Conservation (phyloP, 495 filamentous ascomycete genomes). For the Xylaria grammica region DNA sequence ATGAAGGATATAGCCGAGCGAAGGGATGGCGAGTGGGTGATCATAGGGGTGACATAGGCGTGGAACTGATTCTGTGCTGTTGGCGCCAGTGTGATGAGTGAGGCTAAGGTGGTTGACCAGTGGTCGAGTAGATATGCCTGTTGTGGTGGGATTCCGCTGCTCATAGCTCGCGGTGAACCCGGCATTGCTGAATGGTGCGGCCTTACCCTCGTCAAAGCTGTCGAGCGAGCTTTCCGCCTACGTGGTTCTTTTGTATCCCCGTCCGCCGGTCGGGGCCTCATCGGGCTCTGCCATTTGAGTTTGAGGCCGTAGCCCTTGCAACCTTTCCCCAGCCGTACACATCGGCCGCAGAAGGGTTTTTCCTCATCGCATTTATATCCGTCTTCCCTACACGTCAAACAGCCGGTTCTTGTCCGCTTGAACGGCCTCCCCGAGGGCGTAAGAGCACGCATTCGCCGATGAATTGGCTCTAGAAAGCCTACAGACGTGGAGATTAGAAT, state of each 20-base stretch:
- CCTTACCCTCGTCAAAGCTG: background rate
- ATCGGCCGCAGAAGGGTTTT: constrained; percentile 37
- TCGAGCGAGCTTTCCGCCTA: background rate
- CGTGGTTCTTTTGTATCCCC: constrained; percentile 14
- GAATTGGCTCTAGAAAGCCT: background rate
- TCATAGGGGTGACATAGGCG: constrained; percentile 36
- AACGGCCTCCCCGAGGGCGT: constrained; percentile 27
- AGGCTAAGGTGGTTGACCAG: constrained; percentile 36
- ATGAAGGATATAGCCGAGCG: constrained; percentile 35
- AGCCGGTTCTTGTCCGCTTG: constrained; percentile 37
- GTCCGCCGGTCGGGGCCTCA: constrained; percentile 11
- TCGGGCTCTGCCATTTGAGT: constrained; percentile 32
- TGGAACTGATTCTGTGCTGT: constrained; percentile 33
- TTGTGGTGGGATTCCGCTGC: constrained; percentile 9
- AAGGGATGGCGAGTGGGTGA: constrained; percentile 31
- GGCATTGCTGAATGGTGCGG: background rate
- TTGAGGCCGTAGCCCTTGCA: constrained; percentile 39
- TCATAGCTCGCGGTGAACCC: constrained; percentile 11
- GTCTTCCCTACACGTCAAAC: constrained; percentile 39
- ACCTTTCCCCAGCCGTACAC: constrained; percentile 30
- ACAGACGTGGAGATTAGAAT: background rate
- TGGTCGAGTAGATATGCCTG: constrained; percentile 34
- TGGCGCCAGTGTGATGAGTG: constrained; percentile 33
- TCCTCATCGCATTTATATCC: constrained; percentile 40
- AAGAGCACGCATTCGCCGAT: background rate